Base-by-base conservation (phyloP, 2,329 filamentous ascomycete genomes). In the Xylariaceae sp. region DNA sequence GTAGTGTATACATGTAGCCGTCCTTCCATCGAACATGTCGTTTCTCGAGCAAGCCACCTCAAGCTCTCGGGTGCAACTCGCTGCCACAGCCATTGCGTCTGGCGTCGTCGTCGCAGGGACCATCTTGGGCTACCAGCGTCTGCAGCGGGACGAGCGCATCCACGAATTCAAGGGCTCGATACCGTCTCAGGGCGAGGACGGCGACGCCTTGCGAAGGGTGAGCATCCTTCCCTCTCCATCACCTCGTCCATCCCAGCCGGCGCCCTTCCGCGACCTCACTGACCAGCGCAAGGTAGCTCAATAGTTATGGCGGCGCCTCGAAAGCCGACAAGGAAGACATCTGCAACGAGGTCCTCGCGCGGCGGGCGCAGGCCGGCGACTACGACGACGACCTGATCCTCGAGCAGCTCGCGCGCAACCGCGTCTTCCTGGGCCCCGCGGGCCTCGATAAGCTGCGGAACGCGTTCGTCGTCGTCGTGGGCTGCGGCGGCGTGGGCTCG, bases 401-500 rank as follows among this genome's bases (percentile, higher is more conserved):
- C 45, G 95, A 99, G 76, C 95, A 99, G 73, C 83, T 99, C 12
- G 93, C 93, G 1, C 88, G 95, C 48, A 98, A 97, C 72, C 85
- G 90, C 51, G 92, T 95, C 26, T 99, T 99, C 70, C 84, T 99
- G 10, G 91, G 84, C 14, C 87, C 93, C 26, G 87, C 87, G 7
- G 95, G 95, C 0, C 83, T 99, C 10, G 78, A 81, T 16, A 91
- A 89, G 69, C 83, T 99, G 26, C 89, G 93, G 12, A 80, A 83
- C 45, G 85, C 93, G 1, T 96, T 96, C 68, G 84, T 99, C 45
- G 82, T 98, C 40, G 84, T 99, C 1, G 92, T 99, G 10, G 95
- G 95, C 3, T 93, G 92, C 64, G 95, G 95, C 61, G 95, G 95
- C 42, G 95, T 99, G 4, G 95, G 95, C 44, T 97, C 92, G 6